Evolutionary conservation across 257 asterid genomes (phyloP).

Genomic region (Jasminum sambac): DNA sequence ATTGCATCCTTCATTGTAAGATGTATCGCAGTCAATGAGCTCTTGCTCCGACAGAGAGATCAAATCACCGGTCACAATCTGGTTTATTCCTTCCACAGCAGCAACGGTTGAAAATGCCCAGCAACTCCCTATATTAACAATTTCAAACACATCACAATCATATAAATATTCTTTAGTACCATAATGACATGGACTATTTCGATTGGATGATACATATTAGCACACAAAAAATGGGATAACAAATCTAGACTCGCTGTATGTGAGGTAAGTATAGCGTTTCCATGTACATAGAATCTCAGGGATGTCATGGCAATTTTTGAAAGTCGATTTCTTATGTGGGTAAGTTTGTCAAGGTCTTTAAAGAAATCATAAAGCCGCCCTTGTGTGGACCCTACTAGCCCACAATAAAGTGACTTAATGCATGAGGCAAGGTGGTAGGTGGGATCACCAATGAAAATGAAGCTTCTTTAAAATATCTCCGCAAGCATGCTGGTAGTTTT

Average conservation of each 20-base stretch:
- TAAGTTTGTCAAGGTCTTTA: not conserved
- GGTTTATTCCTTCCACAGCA: constrained; percentile 54
- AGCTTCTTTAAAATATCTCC: not conserved
- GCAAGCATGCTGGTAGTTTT: not conserved
- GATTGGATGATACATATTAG: not conserved
- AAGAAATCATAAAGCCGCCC: constrained; percentile 18
- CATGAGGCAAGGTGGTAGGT: constrained; percentile 24
- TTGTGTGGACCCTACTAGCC: constrained; percentile 4
- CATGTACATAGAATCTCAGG: not conserved
- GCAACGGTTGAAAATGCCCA: constrained; percentile 70
- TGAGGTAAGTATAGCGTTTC: not conserved
- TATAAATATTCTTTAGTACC: not conserved
- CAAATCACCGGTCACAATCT: constrained; percentile 44
- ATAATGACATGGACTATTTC: no score
- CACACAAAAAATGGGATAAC: no score
- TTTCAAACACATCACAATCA: not conserved
- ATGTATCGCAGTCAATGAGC: constrained; percentile 56
- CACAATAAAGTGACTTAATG: constrained; percentile 7
- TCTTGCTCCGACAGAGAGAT: constrained; percentile 68
- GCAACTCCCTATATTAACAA: constrained; percentile 52
- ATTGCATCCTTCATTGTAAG: constrained; percentile 52
- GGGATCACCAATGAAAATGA: constrained; percentile 9
- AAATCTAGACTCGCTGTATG: no score
- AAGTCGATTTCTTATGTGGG: not conserved
- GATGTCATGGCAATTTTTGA: not conserved